Conservation (phyloP, 169 alveolate species). For the Plasmodium malariae region DNA sequence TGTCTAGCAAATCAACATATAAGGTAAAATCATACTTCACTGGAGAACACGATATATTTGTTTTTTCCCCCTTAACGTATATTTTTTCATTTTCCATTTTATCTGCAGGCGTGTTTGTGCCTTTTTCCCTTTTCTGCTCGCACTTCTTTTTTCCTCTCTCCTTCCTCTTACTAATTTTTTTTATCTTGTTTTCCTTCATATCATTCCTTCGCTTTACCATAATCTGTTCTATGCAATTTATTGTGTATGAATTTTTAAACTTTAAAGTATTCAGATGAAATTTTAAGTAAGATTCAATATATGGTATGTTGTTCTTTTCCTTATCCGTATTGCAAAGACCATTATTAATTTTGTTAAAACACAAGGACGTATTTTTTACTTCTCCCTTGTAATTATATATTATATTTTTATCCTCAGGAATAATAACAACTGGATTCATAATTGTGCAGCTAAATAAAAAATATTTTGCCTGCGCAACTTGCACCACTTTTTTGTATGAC, state of each 20-base stretch:
- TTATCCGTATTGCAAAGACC: neutral
- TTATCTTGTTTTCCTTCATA: constrained; percentile 4
- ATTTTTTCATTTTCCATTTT: constrained; percentile 1
- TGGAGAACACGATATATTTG: neutral
- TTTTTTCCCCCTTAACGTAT: neutral
- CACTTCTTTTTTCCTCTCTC: constrained; percentile 1
- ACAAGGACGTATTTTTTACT: constrained; percentile 29
- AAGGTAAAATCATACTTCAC: constrained; percentile 65
- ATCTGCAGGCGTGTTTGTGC: neutral
- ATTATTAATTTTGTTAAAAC: neutral
- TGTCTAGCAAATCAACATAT: constrained; percentile 53
- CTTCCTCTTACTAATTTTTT: neutral
- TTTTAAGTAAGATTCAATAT: constrained; percentile 69
- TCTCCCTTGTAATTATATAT: constrained; percentile 73
- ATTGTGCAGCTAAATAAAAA: constrained; percentile 63
- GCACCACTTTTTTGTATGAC: constrained; percentile 88
- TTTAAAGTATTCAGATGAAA: constrained; percentile 46
- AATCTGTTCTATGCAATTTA: constrained; percentile 24
- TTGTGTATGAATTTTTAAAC: constrained; percentile 69
- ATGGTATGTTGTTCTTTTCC: constrained; percentile 51
- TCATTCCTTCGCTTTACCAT: constrained; percentile 17
- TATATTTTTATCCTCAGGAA: constrained; percentile 78
- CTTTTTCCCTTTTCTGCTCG: neutral
- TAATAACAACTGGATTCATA: constrained; percentile 63
- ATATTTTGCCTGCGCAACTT: constrained; percentile 83